Percentiles rank a stretch among this genome's conserved stretches.
Conservation (phyloP, 2,329 filamentous ascomycete species). For the Epicoccum sorghinum region DNA sequence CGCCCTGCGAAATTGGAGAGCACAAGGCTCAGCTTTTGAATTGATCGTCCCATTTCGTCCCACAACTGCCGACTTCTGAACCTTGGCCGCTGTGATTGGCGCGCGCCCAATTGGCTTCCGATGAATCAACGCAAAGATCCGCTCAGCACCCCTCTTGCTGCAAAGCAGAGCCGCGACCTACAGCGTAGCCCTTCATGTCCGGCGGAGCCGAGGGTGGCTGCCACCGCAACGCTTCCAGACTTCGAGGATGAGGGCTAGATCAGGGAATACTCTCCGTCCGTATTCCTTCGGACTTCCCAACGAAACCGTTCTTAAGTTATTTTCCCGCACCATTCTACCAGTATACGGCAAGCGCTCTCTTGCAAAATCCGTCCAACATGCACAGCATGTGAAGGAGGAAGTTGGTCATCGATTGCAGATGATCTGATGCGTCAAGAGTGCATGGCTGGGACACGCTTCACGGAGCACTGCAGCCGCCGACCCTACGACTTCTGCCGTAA, state of each 20-base stretch:
- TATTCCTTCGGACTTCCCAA: constrained; percentile 6
- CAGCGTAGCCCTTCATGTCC: background rate
- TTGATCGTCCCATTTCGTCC: background rate
- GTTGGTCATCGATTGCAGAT: constrained; percentile 6
- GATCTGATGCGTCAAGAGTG: constrained; percentile 1
- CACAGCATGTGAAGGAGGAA: background rate
- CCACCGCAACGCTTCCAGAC: background rate
- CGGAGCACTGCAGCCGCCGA: constrained; percentile 5
- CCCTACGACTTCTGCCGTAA: constrained; percentile 2
- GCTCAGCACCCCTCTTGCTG: constrained; percentile 24
- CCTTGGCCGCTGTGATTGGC: constrained; percentile 2
- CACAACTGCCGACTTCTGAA: background rate
- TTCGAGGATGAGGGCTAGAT: background rate
- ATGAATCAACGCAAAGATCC: constrained; percentile 13
- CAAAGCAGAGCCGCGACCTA: constrained; percentile 29
- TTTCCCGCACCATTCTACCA: constrained; percentile 4
- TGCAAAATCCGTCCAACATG: background rate
- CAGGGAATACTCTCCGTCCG: background rate
- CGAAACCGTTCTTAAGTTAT: constrained; percentile 2
- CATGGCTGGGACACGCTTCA: constrained; percentile 4
- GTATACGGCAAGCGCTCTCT: background rate
- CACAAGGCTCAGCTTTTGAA: background rate
- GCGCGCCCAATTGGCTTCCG: background rate
- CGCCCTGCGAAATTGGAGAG: background rate
- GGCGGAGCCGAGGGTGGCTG: background rate